Evolutionary conservation across 345 rosid species (phyloP).

Genomic region (Litchi chinensis): DNA sequence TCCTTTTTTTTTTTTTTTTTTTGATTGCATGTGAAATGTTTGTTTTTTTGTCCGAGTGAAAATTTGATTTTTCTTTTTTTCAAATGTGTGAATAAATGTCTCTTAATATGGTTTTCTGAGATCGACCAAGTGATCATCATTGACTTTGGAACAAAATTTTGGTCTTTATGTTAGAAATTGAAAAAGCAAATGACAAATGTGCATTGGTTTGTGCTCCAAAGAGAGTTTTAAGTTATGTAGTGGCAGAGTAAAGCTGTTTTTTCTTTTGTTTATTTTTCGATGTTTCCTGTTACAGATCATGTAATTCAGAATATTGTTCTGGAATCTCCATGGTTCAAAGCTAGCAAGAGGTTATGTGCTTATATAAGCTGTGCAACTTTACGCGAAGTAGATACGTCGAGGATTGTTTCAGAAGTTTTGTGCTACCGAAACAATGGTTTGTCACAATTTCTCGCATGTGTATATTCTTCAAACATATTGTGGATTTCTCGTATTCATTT

Average conservation of each 20-base stretch:
- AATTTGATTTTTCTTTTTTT: neutral
- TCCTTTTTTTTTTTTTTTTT: neutral
- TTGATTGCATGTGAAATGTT: constrained; percentile 1
- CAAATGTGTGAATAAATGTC: neutral
- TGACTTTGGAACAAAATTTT: neutral
- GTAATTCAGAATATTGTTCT: constrained; percentile 23
- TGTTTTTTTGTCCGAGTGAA: constrained; percentile 18
- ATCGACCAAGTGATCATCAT: neutral
- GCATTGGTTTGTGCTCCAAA: neutral
- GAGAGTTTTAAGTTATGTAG: neutral
- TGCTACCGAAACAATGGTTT: constrained; percentile 8
- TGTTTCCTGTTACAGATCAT: constrained; percentile 18
- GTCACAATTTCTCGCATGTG: neutral
- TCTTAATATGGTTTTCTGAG: neutral
- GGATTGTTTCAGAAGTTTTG: constrained; percentile 27
- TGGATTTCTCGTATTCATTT: neutral
- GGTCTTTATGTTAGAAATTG: neutral
- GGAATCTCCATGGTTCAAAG: constrained; percentile 31
- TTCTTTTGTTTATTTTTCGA: neutral
- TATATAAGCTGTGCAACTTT: constrained; percentile 31
- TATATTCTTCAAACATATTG: neutral
- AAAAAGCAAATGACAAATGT: neutral
- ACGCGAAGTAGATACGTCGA: constrained; percentile 29
- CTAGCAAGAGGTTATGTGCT: constrained; percentile 28
- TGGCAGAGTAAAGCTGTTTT: neutral